Conservation (phyloP, 495 filamentous ascomycete genomes). For the Pseudomonodictys pantanalensis region DNA sequence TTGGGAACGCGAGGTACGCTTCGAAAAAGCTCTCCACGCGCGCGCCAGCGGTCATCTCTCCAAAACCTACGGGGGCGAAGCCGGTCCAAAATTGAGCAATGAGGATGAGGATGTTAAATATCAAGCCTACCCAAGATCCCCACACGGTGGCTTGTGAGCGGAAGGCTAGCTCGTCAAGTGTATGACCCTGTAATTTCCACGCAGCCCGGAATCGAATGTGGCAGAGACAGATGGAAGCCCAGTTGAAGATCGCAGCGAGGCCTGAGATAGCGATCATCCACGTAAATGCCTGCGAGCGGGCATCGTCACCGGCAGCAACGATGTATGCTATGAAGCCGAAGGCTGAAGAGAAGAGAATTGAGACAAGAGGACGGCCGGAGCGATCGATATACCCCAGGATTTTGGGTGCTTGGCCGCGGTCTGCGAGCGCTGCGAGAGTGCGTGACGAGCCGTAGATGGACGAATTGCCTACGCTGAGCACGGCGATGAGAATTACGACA, state of each 20-base stretch:
- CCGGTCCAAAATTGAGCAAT: constrained; percentile 39
- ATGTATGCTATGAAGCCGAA: constrained; percentile 79
- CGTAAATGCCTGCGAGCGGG: constrained; percentile 63
- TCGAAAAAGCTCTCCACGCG: constrained; percentile 29
- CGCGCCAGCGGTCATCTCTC: constrained; percentile 36
- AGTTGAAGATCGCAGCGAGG: constrained; percentile 87
- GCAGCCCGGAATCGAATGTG: constrained; percentile 90
- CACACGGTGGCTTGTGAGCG: constrained; percentile 74
- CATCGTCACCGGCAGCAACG: constrained; percentile 57
- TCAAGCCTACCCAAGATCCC: constrained; percentile 80
- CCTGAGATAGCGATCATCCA: constrained; percentile 94
- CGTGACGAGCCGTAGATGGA: constrained; percentile 43
- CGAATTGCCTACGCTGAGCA: constrained; percentile 42
- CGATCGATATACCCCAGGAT: constrained; percentile 44
- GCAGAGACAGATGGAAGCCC: constrained; percentile 82
- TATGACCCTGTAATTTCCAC: constrained; percentile 69
- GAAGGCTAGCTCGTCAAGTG: constrained; percentile 75
- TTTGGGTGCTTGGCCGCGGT: constrained; percentile 41
- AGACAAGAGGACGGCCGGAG: constrained; percentile 53
- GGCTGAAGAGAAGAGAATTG: constrained; percentile 66
- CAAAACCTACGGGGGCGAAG: constrained; percentile 35
- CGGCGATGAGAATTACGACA: constrained; percentile 42
- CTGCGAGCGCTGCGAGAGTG: constrained; percentile 42
- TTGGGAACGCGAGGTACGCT: constrained; percentile 35
- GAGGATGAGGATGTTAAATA: constrained; percentile 69